These are phyloP conservation scores for Trametes maxima DNA, from an alignment of 768 basidiomycete genomes.

Conservation along the genomic window DNA sequence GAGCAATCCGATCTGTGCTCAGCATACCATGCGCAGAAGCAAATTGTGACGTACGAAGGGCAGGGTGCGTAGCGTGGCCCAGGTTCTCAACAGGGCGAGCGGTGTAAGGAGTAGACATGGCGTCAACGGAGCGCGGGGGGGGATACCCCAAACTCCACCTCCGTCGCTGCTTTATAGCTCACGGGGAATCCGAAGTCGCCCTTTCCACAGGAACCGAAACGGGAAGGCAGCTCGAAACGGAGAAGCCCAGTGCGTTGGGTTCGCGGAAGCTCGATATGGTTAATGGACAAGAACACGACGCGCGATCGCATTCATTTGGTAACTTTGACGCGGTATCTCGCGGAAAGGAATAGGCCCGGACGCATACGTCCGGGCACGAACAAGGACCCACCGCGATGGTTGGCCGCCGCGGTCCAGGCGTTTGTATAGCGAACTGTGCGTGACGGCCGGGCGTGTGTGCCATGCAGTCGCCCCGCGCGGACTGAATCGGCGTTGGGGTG, in stretches of 20 bases:
- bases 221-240: conserved; percentile 21
- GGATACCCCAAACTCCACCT: conserved; percentile 20
- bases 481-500: background rate
- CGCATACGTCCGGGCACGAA: background rate
- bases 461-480: background rate
- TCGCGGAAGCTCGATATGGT: conserved; percentile 17
- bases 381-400: background rate
- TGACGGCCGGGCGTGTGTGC: conserved; percentile 7
- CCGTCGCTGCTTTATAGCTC: conserved; percentile 23
- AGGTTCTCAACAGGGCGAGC: conserved; percentile 18
- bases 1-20: conserved; percentile 5
- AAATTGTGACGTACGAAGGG: conserved; percentile 31
- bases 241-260: conserved; percentile 22
- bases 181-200: conserved; percentile 25
- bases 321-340: conserved; percentile 21
- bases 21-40: background rate
- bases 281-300: conserved; percentile 16
- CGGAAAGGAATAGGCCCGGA: conserved; percentile 9
- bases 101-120: conserved; percentile 15
- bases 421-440: conserved; percentile 5
- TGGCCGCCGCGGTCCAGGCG: conserved; percentile 7
- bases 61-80: conserved; percentile 34
- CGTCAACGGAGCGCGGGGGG: conserved; percentile 5
- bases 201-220: conserved; percentile 28
- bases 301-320: conserved; percentile 21